Evolutionary conservation across 768 basidiomycete genomes (phyloP).

Genomic region (Lactifluus pinguis): DNA sequence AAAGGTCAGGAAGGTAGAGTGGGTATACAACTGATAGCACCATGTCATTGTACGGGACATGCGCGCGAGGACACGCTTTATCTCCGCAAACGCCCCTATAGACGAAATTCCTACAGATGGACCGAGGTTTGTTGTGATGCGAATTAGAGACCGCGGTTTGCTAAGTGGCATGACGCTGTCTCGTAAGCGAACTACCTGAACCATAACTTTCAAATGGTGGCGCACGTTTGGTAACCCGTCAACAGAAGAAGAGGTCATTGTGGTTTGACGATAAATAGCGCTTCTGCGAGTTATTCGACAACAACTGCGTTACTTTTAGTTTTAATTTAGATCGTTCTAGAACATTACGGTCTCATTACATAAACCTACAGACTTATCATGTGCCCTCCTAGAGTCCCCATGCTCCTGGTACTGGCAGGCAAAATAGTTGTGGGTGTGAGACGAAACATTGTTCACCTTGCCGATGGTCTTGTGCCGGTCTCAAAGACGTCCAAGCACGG

Average conservation of each 20-base stretch:
- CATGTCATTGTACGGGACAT: background rate
- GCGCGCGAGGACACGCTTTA: background rate
- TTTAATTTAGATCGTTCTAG: no score
- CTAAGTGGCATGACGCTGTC: background rate
- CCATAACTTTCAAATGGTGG: background rate
- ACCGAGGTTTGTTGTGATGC: background rate
- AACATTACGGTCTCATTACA: no score
- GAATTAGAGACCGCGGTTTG: background rate
- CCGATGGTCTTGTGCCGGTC: no score
- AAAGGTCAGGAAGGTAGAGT: background rate
- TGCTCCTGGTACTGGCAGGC: no score
- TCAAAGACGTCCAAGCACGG: no score
- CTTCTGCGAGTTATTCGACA: no score
- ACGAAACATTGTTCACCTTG: no score
- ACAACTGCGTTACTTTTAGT: no score
- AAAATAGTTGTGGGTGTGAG: no score
- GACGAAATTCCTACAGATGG: slow-evolving; percentile 7
- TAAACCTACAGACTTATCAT: no score
- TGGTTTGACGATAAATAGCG: background rate
- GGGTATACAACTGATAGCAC: background rate
- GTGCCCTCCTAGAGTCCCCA: no score
- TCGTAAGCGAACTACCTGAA: background rate
- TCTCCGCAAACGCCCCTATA: slow-evolving; percentile 1
- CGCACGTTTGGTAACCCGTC: background rate
- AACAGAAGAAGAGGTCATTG: background rate